These are phyloP conservation scores for Colletotrichum lindemuthianum DNA, from an alignment of 2,329 filamentous ascomycete species.

Conservation along the genomic window DNA sequence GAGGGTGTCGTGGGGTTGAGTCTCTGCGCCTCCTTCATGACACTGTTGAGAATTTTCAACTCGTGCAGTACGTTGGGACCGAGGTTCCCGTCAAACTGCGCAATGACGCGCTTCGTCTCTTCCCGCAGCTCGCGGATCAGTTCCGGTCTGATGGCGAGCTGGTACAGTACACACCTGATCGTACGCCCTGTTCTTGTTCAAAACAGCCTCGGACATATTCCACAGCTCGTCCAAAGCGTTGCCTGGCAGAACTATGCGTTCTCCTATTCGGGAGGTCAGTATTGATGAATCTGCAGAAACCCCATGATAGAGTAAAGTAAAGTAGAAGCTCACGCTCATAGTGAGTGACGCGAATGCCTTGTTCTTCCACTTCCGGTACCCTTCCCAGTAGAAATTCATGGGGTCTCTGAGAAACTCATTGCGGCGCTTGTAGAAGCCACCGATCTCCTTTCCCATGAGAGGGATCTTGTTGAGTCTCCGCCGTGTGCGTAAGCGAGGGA, in stretches of 20 bases:
- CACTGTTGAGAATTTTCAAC: slow-evolving; percentile 47
- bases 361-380: slow-evolving; percentile 12
- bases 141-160: slow-evolving; percentile 59
- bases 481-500: not conserved
- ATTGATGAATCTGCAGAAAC: not conserved
- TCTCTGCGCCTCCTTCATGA: slow-evolving; percentile 47
- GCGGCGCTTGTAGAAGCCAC: slow-evolving; percentile 15
- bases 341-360: slow-evolving; percentile 8
- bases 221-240: slow-evolving; percentile 20
- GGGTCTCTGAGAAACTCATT: slow-evolving; percentile 19
- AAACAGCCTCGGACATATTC: slow-evolving; percentile 19
- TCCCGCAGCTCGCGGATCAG: slow-evolving; percentile 59
- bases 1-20: slow-evolving; percentile 39
- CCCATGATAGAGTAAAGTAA: no score
- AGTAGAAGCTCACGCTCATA: slow-evolving; percentile 4
- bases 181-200: slow-evolving; percentile 25
- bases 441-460: slow-evolving; percentile 20
- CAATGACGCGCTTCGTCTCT: slow-evolving; percentile 53
- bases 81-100: slow-evolving; percentile 43
- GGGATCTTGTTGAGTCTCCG: slow-evolving; percentile 1
- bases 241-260: slow-evolving; percentile 12
- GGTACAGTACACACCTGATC: slow-evolving; percentile 49
- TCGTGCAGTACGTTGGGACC: slow-evolving; percentile 45
- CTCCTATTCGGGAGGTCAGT: not conserved
- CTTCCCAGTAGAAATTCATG: slow-evolving; percentile 17